Base-by-base conservation (phyloP, 257 asterid species). In the Cinchona pubescens region DNA sequence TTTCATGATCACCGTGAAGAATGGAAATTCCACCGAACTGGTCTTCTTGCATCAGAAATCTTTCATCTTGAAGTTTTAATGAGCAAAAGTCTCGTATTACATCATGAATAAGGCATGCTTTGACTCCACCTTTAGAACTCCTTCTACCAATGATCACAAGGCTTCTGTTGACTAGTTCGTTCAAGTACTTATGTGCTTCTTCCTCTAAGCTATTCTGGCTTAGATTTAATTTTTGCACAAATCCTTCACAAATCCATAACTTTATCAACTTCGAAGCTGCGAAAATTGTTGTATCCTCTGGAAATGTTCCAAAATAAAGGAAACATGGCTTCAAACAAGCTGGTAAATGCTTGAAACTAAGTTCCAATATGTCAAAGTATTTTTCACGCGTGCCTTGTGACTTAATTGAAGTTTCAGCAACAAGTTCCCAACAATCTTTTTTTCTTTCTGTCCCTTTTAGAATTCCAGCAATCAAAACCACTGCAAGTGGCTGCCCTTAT, bases 211-310 rank as follows among this genome's bases (percentile, higher is more conserved):
- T 61, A 35, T 56, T 37, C 9, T 35, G 13, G 49, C 42, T 25
- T 3, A 3, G 3, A 48, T 23, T 14, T 55, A 1, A 19, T 32
- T 35, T 29, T 2, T 68, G 75, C 9, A 74, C 29, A 19, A 61
- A 74, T 58, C 71, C 78, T 62, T 74, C 60, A 5, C 61, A 59
- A 21, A 74, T 74, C 78, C 78, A 74, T 7, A 46, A 30, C 15
- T 25, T 5, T 60, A 62, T 74, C 53, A 74, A 6, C 30, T 46
- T 63, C 2, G 67, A 63, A 1, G 60, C 61, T 1, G n/a, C n/a
- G n/a, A 29, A 13, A 45, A 59, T 34, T 45, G 25, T 49, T 3
- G 61, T 29, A 29, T 48, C 38, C 72, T 63, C 27, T 2, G 62
- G 48, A 55, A 71, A 29, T 32, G 66, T 15, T 53, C n/a, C n/a